Percentiles rank a stretch among this genome's conserved stretches.
phyloP scores from a whole-genome alignment of 225 moss, liverwort and hornwort species.

The Physcomitrium patens region DNA sequence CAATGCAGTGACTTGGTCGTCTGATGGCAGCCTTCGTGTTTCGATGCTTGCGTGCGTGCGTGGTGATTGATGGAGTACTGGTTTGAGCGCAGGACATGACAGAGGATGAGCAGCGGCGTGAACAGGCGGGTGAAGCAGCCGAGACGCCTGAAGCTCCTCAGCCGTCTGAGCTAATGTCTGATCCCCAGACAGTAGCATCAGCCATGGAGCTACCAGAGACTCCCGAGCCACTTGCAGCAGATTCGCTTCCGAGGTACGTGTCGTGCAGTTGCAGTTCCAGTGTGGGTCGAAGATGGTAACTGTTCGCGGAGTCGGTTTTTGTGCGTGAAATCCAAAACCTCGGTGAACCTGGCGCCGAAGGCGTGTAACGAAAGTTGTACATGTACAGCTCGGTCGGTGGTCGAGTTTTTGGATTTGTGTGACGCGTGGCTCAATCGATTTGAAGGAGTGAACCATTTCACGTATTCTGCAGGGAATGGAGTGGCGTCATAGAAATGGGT shows the following conservation, averaged over 20 bases:
- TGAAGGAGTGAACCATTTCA: slow-evolving; percentile 15
- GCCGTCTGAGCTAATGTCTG: slow-evolving; percentile 8
- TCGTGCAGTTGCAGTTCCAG: neutral
- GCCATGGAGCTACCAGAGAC: slow-evolving; percentile 8
- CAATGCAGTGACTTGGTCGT: slow-evolving; percentile 6
- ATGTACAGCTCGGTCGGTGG: neutral
- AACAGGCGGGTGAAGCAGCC: slow-evolving; percentile 45
- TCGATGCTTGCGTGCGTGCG: neutral
- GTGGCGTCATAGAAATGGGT: slow-evolving; percentile 65
- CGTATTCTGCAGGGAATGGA: slow-evolving; percentile 73
- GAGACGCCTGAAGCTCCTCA: slow-evolving; percentile 26
- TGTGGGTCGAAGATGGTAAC: slow-evolving; percentile 3
- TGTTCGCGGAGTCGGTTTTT: neutral
- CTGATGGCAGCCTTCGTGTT: neutral
- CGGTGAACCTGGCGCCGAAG: no score
- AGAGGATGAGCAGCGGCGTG: slow-evolving; percentile 48
- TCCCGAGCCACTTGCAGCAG: slow-evolving; percentile 33
- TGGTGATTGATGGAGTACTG: slow-evolving; percentile 11
- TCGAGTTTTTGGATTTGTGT: neutral
- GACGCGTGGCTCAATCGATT: neutral
- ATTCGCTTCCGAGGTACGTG: slow-evolving; percentile 44
- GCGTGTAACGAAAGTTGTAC: no score
- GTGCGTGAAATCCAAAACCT: no score
- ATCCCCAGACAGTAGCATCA: slow-evolving; percentile 6
- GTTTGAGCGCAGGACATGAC: slow-evolving; percentile 51